phyloP scores from a whole-genome alignment of 2,329 filamentous ascomycete genomes.

The Cladophialophora bantiana region DNA sequence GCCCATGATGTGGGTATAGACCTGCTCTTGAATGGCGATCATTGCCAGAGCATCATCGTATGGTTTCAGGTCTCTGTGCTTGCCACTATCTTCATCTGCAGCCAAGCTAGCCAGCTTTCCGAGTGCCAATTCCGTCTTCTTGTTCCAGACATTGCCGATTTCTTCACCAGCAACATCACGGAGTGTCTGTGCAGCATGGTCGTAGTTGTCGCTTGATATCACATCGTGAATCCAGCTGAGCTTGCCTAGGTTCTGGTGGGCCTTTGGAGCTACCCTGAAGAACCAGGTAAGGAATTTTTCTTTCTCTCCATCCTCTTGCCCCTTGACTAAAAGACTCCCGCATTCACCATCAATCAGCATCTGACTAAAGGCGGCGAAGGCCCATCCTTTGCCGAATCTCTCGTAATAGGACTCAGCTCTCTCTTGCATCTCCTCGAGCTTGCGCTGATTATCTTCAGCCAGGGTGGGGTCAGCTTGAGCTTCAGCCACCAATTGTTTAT shows the following conservation, averaged over 20 bases:
- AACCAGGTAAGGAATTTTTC: constrained; percentile 77
- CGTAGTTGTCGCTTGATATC: constrained; percentile 74
- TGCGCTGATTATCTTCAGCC: constrained; percentile 37
- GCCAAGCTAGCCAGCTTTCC: constrained; percentile 82
- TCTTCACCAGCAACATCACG: constrained; percentile 71
- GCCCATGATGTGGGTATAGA: constrained; percentile 74
- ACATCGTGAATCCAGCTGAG: constrained; percentile 97
- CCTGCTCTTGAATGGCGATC: constrained; percentile 77
- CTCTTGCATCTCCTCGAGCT: constrained; percentile 46
- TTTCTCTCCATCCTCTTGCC: constrained; percentile 60
- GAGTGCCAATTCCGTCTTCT: constrained; percentile 89
- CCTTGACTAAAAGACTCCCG: constrained; percentile 71
- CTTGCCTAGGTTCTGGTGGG: constrained; percentile 63
- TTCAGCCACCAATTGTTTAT: constrained; percentile 34
- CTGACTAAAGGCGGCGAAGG: constrained; percentile 77
- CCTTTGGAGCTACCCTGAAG: constrained; percentile 72
- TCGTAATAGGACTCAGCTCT: constrained; percentile 57
- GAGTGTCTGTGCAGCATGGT: constrained; percentile 74
- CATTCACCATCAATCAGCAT: constrained; percentile 73
- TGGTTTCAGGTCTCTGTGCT: constrained; percentile 24
- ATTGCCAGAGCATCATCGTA: constrained; percentile 49
- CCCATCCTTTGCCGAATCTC: constrained; percentile 60
- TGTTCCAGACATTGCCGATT: constrained; percentile 86
- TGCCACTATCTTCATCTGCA: constrained; percentile 64
- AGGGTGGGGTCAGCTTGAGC: constrained; percentile 30